Evolutionary conservation across 306 rosid genomes (phyloP), one percentile per base, ranked within the genome.

Genomic region (Glycyrrhiza uralensis): DNA sequence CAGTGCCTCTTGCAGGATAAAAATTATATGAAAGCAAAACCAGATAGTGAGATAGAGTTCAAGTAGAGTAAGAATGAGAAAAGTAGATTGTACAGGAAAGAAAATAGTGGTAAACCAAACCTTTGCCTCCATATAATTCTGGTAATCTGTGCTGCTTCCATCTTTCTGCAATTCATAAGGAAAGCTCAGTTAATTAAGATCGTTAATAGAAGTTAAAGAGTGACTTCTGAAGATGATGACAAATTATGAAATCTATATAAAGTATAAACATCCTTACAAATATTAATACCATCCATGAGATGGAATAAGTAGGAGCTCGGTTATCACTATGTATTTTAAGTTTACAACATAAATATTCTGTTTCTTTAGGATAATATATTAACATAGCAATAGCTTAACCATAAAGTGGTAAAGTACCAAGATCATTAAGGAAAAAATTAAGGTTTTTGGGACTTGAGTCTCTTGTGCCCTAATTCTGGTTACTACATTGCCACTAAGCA

Each of bases 41-140:
- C 19, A 45, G 10, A 10, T 17, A 35, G 49, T 71, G 22, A 49
- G 9, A 38, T n/a, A n/a, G n/a, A n/a, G 18, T 38, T 17, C 32
- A 9, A 49, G 11, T 5, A 30, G 28, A 39, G 33, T 11, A 56
- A 19, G n/a, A 20, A 42, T 10, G 54, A 41, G 58, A 55, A 51
- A 58, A 72, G 17, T 55, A 17, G 23, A 56, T 54, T 59, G 62
- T 54, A 66, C 51, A 29, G 23, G 69, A 28, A 38, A 38, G 35
- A 33, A 45, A 42, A n/a, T 20, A 71, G 46, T 36, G 68, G 30
- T 6, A 64, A 57, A 74, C 54, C 74, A 23, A 77, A 93, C 98
- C 97, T 79, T 88, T 79, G 98, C 96, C 70, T 93, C 89, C 68
- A 89, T 81, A 85, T 91, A 93, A 82, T 74, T 87, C 71, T 74